Conservation (phyloP, 257 asterid genomes). For the Nicotiana knightiana region DNA sequence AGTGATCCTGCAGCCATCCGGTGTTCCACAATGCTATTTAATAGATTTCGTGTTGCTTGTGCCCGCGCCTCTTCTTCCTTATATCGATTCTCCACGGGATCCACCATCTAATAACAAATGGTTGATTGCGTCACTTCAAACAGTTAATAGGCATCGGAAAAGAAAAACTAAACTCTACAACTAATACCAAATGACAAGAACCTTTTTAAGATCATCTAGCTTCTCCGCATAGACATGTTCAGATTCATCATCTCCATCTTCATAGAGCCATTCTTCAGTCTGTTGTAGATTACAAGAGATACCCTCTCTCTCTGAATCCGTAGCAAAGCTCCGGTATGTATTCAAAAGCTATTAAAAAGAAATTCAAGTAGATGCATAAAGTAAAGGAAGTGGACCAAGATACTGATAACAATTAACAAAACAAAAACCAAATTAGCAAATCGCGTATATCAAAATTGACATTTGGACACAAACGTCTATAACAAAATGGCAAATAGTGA, state of each 20-base stretch:
- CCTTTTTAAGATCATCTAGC: slow-evolving; percentile 76
- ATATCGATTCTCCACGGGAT: slow-evolving; percentile 75
- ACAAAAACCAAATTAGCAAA: background rate
- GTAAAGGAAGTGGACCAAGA: background rate
- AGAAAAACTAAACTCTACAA: background rate
- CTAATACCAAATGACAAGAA: slow-evolving; percentile 16
- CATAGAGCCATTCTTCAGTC: slow-evolving; percentile 96
- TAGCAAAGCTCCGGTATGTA: slow-evolving; percentile 73
- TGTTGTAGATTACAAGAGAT: slow-evolving; percentile 65
- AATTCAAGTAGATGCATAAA: slow-evolving; percentile 23
- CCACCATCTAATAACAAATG: slow-evolving; percentile 54
- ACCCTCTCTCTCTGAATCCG: slow-evolving; percentile 63
- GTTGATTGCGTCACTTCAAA: background rate
- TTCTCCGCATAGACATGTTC: slow-evolving; percentile 61
- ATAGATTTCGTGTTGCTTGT: slow-evolving; percentile 49
- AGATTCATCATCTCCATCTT: slow-evolving; percentile 92
- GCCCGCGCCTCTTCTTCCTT: slow-evolving; percentile 80
- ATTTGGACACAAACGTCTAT: background rate
- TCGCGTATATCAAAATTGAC: background rate
- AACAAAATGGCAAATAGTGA: background rate
- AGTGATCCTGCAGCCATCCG: slow-evolving; percentile 59
- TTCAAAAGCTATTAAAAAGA: slow-evolving; percentile 75
- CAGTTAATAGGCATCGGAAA: background rate
- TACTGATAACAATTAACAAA: background rate
- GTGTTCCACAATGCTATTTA: slow-evolving; percentile 50